These are phyloP conservation scores for Cladophialophora chaetospira DNA, from an alignment of 2,329 filamentous ascomycete genomes.

Conservation along the genomic window DNA sequence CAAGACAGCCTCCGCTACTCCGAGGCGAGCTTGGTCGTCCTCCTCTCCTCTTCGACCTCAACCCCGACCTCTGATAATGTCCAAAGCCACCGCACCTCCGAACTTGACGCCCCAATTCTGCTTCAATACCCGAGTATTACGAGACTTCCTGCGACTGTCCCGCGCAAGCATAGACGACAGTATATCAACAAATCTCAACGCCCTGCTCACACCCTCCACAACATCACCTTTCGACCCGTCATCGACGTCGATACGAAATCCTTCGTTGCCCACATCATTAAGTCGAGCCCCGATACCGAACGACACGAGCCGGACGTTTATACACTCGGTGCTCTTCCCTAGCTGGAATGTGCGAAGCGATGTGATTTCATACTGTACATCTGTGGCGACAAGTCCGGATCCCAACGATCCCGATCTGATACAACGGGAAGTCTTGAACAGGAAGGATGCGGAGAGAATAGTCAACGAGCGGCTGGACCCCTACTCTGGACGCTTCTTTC, in stretches of 20 bases:
- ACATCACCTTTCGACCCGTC: constrained; percentile 72
- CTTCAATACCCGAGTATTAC: constrained; percentile 33
- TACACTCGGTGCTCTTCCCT: constrained; percentile 77
- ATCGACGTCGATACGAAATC: constrained; percentile 61
- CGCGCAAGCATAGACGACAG: constrained; percentile 86
- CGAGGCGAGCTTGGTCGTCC: neutral
- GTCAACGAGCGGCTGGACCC: constrained; percentile 90
- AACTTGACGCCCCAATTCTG: constrained; percentile 74
- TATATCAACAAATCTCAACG: constrained; percentile 91
- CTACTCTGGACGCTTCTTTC: constrained; percentile 82
- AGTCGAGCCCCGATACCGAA: constrained; percentile 41
- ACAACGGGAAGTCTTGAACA: constrained; percentile 68
- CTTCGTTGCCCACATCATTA: constrained; percentile 16
- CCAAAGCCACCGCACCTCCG: constrained; percentile 33
- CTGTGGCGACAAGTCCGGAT: constrained; percentile 83
- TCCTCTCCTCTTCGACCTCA: no score
- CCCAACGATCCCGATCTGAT: constrained; percentile 80
- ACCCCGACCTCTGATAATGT: constrained; percentile 38
- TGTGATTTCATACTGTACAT: constrained; percentile 84
- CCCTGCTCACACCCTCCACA: constrained; percentile 73
- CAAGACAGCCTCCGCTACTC: neutral
- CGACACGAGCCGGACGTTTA: constrained; percentile 69
- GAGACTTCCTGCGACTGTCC: constrained; percentile 89
- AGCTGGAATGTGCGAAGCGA: constrained; percentile 83
- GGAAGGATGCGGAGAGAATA: constrained; percentile 68